Evolutionary conservation across 768 basidiomycete species (phyloP).

Genomic region (Suillus clintonianus): DNA sequence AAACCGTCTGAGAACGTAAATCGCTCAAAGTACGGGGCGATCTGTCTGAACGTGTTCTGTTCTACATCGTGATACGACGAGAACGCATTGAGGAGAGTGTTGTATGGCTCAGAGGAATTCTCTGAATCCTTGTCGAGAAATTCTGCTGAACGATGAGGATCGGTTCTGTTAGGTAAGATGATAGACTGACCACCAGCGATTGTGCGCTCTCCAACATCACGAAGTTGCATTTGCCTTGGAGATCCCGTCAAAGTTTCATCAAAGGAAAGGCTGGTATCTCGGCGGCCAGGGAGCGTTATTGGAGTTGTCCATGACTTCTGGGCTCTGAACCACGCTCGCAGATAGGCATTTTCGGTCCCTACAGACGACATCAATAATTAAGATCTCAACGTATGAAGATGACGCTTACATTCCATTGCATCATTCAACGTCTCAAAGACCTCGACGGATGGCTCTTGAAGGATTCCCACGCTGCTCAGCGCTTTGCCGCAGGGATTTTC

Average conservation of each 20-base stretch:
- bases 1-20: conserved; percentile 55
- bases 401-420: conserved; percentile 82
- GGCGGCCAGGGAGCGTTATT: conserved; percentile 60
- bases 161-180: background rate
- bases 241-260: conserved; percentile 51
- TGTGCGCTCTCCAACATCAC: conserved; percentile 70
- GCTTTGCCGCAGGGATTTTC: conserved; percentile 72
- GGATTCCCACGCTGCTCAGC: conserved; percentile 74
- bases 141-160: conserved; percentile 17
- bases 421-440: conserved; percentile 82
- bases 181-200: conserved; percentile 56
- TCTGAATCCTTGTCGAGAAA: conserved; percentile 28
- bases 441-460: conserved; percentile 79
- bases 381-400: conserved; percentile 1
- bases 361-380: conserved; percentile 6
- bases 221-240: conserved; percentile 67
- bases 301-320: conserved; percentile 55
- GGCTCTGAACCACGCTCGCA: conserved; percentile 75
- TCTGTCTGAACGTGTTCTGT: conserved; percentile 55
- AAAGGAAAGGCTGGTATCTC: conserved; percentile 48
- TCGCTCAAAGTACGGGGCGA: conserved; percentile 73
- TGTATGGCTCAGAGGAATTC: conserved; percentile 58
- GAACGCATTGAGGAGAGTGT: conserved; percentile 79
- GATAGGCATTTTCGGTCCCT: conserved; percentile 95
- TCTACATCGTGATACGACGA: conserved; percentile 67